Evolutionary conservation across 169 alveolate genomes (phyloP).

Genomic region (Plasmodium falciparum): DNA sequence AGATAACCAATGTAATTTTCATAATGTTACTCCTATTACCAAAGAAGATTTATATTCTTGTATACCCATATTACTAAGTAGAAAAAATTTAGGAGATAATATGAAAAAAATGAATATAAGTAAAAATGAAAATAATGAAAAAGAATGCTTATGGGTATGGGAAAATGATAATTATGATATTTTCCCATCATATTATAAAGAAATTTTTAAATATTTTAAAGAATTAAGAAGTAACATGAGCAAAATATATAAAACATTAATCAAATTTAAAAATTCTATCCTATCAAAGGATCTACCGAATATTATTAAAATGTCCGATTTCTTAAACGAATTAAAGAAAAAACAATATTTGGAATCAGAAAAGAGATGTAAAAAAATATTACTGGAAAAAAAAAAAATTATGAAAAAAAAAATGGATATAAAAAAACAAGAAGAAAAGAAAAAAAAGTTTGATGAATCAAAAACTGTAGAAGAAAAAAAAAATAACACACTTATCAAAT

Average conservation of each 20-base stretch:
- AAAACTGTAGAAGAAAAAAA: constrained; percentile 53
- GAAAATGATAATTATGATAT: constrained; percentile 74
- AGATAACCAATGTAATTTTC: constrained; percentile 2
- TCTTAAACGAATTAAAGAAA: constrained; percentile 67
- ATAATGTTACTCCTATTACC: constrained; percentile 22
- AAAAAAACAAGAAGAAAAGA: constrained; percentile 74
- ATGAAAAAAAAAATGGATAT: constrained; percentile 68
- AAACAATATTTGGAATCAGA: constrained; percentile 69
- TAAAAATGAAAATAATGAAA: constrained; percentile 71
- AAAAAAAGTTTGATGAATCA: constrained; percentile 52
- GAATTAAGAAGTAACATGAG: constrained; percentile 54
- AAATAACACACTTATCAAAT: constrained; percentile 37
- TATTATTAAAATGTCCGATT: constrained; percentile 45
- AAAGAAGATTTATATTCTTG: constrained; percentile 45
- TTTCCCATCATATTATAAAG: constrained; percentile 67
- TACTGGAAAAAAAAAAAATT: constrained; percentile 66
- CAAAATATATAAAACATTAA: constrained; percentile 70
- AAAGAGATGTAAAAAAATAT: constrained; percentile 59
- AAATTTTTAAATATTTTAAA: constrained; percentile 63
- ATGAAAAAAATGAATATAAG: constrained; percentile 67
- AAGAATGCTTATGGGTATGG: constrained; percentile 76
- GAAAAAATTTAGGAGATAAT: constrained; percentile 74
- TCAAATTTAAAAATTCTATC: constrained; percentile 56
- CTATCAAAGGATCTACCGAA: constrained; percentile 41
- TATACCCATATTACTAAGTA: constrained; percentile 64